Base-by-base conservation (phyloP, 331 rosid species). In the Acacia concinna region DNA sequence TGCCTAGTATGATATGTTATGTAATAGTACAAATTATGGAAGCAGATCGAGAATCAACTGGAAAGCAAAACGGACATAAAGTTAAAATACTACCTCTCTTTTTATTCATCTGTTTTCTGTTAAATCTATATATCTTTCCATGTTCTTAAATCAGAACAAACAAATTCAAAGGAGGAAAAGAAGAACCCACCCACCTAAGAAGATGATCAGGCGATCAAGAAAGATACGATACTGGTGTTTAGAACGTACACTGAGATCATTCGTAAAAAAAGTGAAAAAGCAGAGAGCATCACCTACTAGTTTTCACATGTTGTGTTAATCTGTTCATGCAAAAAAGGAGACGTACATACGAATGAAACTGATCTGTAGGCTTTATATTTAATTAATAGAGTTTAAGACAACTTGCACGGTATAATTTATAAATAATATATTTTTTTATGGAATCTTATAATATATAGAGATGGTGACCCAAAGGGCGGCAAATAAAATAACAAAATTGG, bases 261-360 rank as follows among this genome's bases (percentile, higher is more conserved):
- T 46, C 52, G 4, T 57, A 35, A 44, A 41, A 67, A 52, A 52
- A 77, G 23, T 17, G 51, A 85, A 75, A 78, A n/a, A 20, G 21
- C n/a, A 51, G 21, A 82, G 59, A 63, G 74, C 5, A 75, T 67
- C 81, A 76, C 43, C 62, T 85, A 17, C 52, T 76, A 57, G 80
- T 43, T 43, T 43, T 43, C 3, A 43, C 20, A 51, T 20, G 20
- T 2, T 0, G 81, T 34, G 73, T 71, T 74, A 74, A n/a, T n/a
- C n/a, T n/a, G 73, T 78, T 76, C 78, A 70, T 32, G 7, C 72
- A 43, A 59, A 41, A 62, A 74, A 5, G 44, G 68, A 68, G 63
- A 79, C 14, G 3, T 41, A n/a, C 12, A 17, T 17, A 43, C 47
- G 6, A 44, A 44, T 44, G 51, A 12, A 14, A 46, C n/a, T 15